Evolutionary conservation across 805 yeast genomes (phyloP), one percentile per base, ranked within the genome.

Genomic region (Metschnikowia noctiluminum): DNA sequence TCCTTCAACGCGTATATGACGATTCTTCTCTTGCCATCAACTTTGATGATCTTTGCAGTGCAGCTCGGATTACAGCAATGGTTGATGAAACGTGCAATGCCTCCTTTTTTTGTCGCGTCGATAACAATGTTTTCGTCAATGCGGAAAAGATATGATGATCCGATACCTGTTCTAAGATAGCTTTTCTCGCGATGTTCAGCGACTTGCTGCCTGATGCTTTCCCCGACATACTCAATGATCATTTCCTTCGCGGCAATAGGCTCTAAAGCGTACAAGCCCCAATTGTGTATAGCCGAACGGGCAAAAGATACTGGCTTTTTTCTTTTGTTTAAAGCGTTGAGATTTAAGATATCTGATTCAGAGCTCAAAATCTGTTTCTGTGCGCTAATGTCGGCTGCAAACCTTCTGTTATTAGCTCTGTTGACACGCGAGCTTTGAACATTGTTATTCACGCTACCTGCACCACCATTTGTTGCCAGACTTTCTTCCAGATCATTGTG

Each of bases 151-250:
- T 94, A 94, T 51, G 96, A 86, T 2, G 98, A 92, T 21, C 98
- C 98, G 56, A 94, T 90, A 31, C 99, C 99, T 0, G 91, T 86
- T 57, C 87, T 80, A 51, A 89, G 67, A 64, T 94, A 94, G 40
- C 86, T 77, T 63, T 83, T 83, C 61, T 94, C 99, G 43, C 99
- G 77, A 58, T 88, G 80, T 59, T 94, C 99, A 1, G 97, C 96
- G 37, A 91, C 92, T 49, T 89, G 96, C 61, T 89, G 97, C 47
- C 98, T 76, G 28, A 94, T 83, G 47, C 95, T 78, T 58, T 94
- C 98, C 28, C 99, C 99, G 5, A 94, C 97, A 60, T 94, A 94
- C 66, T 94, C 99, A 50, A 94, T 92, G 61, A 94, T 90, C 97
- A 94, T 92, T 66, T 94, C 99, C 56, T 84, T 87, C 0, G 94